Evolutionary conservation across 2,329 filamentous ascomycete species (phyloP).

Genomic region (Sarocladiaceae sp.): DNA sequence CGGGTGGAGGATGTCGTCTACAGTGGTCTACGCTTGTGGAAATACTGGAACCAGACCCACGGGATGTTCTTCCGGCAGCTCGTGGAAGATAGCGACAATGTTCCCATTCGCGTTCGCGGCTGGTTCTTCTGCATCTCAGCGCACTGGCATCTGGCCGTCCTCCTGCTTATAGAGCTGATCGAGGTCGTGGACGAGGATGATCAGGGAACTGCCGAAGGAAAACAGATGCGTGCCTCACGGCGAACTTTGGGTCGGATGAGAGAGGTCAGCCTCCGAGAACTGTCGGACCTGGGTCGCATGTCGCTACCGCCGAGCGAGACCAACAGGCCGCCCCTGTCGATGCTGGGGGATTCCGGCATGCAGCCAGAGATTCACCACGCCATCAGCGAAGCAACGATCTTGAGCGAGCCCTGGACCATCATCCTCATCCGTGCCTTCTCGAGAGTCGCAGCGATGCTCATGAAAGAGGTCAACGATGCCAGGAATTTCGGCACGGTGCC

Average conservation of each 20-base stretch:
- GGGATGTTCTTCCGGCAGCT: conserved; percentile 48
- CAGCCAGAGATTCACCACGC: conserved; percentile 46
- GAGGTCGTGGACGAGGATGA: conserved; percentile 41
- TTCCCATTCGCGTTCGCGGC: conserved; percentile 51
- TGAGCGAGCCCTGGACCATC: conserved; percentile 58
- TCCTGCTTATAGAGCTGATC: conserved; percentile 51
- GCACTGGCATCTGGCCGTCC: conserved; percentile 54
- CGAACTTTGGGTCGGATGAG: conserved; percentile 36
- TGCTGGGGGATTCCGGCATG: conserved; percentile 13
- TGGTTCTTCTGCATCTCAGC: conserved; percentile 56
- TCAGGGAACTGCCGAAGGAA: conserved; percentile 21
- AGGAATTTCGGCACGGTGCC: conserved; percentile 19
- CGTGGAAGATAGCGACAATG: conserved; percentile 40
- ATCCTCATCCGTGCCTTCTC: conserved; percentile 50
- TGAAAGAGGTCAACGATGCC: conserved; percentile 29
- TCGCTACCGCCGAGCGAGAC: conserved; percentile 31
- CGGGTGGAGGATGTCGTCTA: conserved; percentile 44
- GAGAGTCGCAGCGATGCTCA: conserved; percentile 35
- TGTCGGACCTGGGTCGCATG: conserved; percentile 44
- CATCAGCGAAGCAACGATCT: conserved; percentile 48
- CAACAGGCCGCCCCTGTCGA: conserved; percentile 13
- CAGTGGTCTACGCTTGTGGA: conserved; percentile 44
- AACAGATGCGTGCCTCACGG: conserved; percentile 20
- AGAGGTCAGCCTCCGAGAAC: conserved; percentile 36
- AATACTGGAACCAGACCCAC: conserved; percentile 51